phyloP scores from a whole-genome alignment of 1,284 basidiomycete species.

The Microstroma glucosiphilum region DNA sequence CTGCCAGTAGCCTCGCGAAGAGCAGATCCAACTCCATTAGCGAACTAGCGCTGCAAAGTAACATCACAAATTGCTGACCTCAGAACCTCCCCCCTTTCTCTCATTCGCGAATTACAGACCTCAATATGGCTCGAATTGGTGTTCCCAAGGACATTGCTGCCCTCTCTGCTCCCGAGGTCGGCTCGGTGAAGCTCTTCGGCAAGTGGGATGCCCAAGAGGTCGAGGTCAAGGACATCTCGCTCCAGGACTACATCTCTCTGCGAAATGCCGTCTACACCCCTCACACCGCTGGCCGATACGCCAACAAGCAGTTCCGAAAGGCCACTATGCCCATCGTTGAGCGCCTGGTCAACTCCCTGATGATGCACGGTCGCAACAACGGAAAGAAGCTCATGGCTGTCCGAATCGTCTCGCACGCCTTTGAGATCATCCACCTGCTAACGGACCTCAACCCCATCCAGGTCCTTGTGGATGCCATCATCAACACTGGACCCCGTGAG shows the following conservation, averaged over 20 bases:
- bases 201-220: slow-evolving; percentile 60
- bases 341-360: slow-evolving; percentile 76
- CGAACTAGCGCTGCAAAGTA: neutral
- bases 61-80: neutral
- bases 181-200: slow-evolving; percentile 47
- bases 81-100: neutral
- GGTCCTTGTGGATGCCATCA: slow-evolving; percentile 93
- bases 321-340: slow-evolving; percentile 99
- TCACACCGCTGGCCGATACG: slow-evolving; percentile 98
- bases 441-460: slow-evolving; percentile 99
- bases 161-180: slow-evolving; percentile 41
- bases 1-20: too few relatives aligned
- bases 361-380: slow-evolving; percentile 99
- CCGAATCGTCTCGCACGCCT: slow-evolving; percentile 98
- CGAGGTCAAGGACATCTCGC: slow-evolving; percentile 90
- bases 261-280: slow-evolving; percentile 93
- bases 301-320: slow-evolving; percentile 99
- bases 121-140: slow-evolving; percentile 9
- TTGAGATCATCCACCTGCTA: slow-evolving; percentile 99
- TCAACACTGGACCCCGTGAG: slow-evolving; percentile 99
- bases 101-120: neutral
- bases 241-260: slow-evolving; percentile 91
- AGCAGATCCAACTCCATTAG: too few relatives aligned
- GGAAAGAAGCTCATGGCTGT: slow-evolving; percentile 99
- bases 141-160: slow-evolving; percentile 45